Evolutionary conservation across 495 filamentous ascomycete species (phyloP).

Genomic region (Daldinia loculata): DNA sequence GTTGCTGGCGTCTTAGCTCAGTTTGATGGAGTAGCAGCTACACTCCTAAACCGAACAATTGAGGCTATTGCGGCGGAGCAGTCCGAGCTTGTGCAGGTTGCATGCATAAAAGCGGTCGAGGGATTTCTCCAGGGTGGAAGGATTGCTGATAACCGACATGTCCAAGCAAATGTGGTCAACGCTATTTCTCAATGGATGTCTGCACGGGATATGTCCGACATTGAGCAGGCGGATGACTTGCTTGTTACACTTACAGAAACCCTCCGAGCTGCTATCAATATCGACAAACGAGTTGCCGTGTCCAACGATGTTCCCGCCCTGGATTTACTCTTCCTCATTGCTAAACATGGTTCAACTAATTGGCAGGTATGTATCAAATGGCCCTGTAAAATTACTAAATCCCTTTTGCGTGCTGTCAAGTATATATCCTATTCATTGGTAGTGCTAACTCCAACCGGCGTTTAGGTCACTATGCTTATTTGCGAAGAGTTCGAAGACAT

Average conservation of each 20-base stretch:
- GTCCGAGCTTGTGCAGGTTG: constrained; percentile 88
- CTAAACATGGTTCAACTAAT: constrained; percentile 84
- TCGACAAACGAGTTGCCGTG: constrained; percentile 77
- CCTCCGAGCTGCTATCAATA: constrained; percentile 79
- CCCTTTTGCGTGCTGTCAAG: background rate
- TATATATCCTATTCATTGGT: background rate
- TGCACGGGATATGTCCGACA: constrained; percentile 79
- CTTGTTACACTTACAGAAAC: constrained; percentile 91
- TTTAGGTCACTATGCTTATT: constrained; percentile 63
- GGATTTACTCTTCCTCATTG: constrained; percentile 88
- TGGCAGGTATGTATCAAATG: constrained; percentile 74
- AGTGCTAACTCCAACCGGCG: constrained; percentile 17
- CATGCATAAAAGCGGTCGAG: constrained; percentile 88
- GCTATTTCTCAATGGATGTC: constrained; percentile 81
- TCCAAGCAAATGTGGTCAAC: constrained; percentile 77
- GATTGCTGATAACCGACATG: constrained; percentile 56
- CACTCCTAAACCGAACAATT: constrained; percentile 75
- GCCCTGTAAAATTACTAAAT: background rate
- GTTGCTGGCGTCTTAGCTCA: constrained; percentile 77
- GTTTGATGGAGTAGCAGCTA: constrained; percentile 59
- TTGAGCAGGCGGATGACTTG: constrained; percentile 87
- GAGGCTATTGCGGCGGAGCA: constrained; percentile 76
- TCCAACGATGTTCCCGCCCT: constrained; percentile 70
- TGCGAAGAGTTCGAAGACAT: constrained; percentile 92
- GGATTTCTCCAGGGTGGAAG: constrained; percentile 71